These are phyloP conservation scores for Rhizopus stolonifer DNA, from an alignment of 371 early-diverging fungal genomes.

Conservation along the genomic window DNA sequence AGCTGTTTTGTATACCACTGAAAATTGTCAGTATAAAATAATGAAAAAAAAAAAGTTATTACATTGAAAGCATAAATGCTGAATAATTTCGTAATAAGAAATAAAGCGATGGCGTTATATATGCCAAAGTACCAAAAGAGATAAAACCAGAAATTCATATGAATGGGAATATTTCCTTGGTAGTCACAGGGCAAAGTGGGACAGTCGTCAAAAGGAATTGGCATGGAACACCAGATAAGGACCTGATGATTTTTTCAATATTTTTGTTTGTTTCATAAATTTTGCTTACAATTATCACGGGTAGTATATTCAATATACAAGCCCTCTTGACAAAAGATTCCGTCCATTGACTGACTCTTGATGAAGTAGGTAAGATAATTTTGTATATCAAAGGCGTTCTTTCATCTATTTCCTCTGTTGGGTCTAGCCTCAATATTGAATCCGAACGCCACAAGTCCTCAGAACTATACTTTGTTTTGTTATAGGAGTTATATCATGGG, in stretches of 20 bases:
- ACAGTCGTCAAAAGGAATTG: constrained; percentile 36
- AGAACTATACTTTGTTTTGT: constrained; percentile 16
- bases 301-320: constrained; percentile 36
- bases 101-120: constrained; percentile 69
- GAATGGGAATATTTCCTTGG: constrained; percentile 14
- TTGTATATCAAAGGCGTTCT: constrained; percentile 36
- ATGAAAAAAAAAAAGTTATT: no score
- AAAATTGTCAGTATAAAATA: no score
- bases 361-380: constrained; percentile 38
- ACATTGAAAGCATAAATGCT: constrained; percentile 70
- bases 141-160: constrained; percentile 76
- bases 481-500: no score
- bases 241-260: constrained; percentile 17
- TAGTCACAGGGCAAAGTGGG: constrained; percentile 17
- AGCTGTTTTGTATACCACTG: constrained; percentile 72
- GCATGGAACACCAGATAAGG: constrained; percentile 35
- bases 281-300: constrained; percentile 46
- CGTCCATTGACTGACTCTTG: constrained; percentile 46
- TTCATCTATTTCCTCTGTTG: constrained; percentile 37
- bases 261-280: no score
- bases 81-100: constrained; percentile 72
- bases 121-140: constrained; percentile 74
- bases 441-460: constrained; percentile 30
- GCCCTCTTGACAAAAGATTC: constrained; percentile 48
- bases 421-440: constrained; percentile 9